phyloP scores from a whole-genome alignment of 768 basidiomycete genomes.

The Leccinum obscurum region DNA sequence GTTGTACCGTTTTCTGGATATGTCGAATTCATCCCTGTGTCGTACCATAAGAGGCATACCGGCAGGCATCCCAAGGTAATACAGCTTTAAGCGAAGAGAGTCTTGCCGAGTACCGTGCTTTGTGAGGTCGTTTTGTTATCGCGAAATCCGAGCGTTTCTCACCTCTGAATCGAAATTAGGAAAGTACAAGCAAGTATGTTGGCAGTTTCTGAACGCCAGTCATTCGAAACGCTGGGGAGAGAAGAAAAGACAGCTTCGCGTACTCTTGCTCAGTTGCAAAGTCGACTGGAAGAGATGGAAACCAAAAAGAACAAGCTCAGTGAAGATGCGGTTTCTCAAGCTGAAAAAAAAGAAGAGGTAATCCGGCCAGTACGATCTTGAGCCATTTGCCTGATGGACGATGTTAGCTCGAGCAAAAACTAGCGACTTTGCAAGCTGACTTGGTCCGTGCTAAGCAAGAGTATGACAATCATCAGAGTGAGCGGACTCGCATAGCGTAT shows the following conservation, averaged over 20 bases:
- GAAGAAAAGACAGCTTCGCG: conserved; percentile 78
- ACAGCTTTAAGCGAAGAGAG: conserved; percentile 80
- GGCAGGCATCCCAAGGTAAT: conserved; percentile 70
- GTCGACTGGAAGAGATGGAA: conserved; percentile 66
- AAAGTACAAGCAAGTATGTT: conserved; percentile 78
- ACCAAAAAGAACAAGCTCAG: conserved; percentile 55
- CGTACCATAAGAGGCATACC: conserved; percentile 61
- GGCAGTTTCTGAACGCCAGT: conserved; percentile 85
- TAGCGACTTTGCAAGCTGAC: conserved; percentile 55
- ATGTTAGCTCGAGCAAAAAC: conserved; percentile 56
- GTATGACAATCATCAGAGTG: conserved; percentile 82
- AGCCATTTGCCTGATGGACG: not conserved
- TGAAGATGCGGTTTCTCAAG: conserved; percentile 52
- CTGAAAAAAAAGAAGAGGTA: conserved; percentile 60
- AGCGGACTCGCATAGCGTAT: conserved; percentile 76
- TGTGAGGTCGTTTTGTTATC: conserved; percentile 15
- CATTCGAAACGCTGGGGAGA: conserved; percentile 74
- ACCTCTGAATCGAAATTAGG: conserved; percentile 39
- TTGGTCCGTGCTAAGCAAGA: conserved; percentile 71
- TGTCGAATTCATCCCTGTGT: not conserved
- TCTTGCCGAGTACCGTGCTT: conserved; percentile 71
- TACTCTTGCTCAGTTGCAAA: conserved; percentile 61
- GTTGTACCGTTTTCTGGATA: conserved; percentile 14
- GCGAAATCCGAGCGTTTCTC: not conserved
- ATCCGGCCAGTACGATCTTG: too few relatives aligned